Base-by-base conservation (phyloP, 441 rosid species). In the Erodium trifolium region DNA sequence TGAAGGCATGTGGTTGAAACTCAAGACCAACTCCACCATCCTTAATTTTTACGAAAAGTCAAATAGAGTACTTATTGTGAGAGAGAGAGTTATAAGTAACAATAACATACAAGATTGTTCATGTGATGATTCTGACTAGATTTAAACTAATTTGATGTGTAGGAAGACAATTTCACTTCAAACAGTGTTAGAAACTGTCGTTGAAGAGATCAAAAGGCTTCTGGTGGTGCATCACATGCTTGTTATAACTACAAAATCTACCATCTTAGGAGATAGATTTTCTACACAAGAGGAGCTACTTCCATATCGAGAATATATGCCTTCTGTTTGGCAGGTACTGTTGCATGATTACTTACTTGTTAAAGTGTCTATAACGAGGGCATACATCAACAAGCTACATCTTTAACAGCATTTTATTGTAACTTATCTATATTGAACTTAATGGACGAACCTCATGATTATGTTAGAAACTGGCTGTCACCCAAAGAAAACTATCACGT, bases 261-360 rank as follows among this genome's bases (percentile, higher is more conserved):
- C 86, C 70, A 75, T 84, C 47, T 70, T 83, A 31, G 88, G 85
- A 69, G 81, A 77, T 31, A 78, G 70, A 51, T 69, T 55, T 72
- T 63, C 84, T 60, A 41, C 71, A 18, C 75, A 82, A 71, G 34
- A 31, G 34, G 86, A 80, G 51, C 90, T 73, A 65, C 67, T 72
- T 75, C 71, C 72, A 0, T 71, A 82, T 71, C 93, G 85, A 68
- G 98, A 90, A 74, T 88, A 83, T 78, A 92, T 92, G 95, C 92
- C 98, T 68, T 83, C 85, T 75, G 76, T 81, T 67, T 92, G 96
- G 98, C 96, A 88, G 93, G 97, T 90, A 73, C 34, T 31, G 34
- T 31, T 31, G 34, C 60, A 79, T 65, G 68, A 31, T 68, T 71
- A 53, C 47, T 68, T 71, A 53, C 47, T 18, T 53, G 63, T 43